phyloP scores from a whole-genome alignment of 768 basidiomycete species.

The Kwoniella dejecticola region DNA sequence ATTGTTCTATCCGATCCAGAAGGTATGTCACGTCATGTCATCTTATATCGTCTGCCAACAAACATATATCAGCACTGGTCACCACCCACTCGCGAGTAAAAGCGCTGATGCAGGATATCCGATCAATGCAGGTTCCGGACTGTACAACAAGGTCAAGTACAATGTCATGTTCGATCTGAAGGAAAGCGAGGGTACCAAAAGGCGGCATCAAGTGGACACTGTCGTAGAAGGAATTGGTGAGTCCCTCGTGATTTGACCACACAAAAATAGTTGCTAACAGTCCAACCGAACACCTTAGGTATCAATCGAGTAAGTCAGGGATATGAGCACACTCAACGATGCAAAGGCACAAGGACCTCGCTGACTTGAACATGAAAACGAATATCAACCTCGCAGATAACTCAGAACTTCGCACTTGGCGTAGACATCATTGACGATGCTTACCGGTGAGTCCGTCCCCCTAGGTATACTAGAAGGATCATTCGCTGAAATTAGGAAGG shows the following conservation, averaged over 20 bases:
- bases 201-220: conserved; percentile 75
- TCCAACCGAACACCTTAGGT: conserved; percentile 32
- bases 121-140: conserved; percentile 80
- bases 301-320: conserved; percentile 67
- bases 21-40: conserved; percentile 52
- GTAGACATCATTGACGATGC: conserved; percentile 85
- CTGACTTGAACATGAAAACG: too few species aligned
- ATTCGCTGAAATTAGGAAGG: not conserved
- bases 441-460: conserved; percentile 66
- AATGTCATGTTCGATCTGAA: conserved; percentile 94
- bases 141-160: conserved; percentile 92
- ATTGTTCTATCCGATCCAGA: conserved; percentile 87
- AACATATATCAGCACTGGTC: not conserved
- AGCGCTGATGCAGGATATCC: too few species aligned
- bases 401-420: conserved; percentile 83
- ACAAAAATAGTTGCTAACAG: conserved; percentile 1
- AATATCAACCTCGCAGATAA: too few species aligned
- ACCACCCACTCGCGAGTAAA: too few species aligned
- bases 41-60: not conserved
- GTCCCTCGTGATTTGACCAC: not conserved
- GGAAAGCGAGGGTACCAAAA: conserved; percentile 89
- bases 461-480: not conserved
- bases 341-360: too few species aligned
- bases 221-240: conserved; percentile 75
- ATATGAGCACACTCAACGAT: not conserved